Evolutionary conservation across 164 flowering plant species (phyloP).

Genomic region (Macadamia integrifolia): DNA sequence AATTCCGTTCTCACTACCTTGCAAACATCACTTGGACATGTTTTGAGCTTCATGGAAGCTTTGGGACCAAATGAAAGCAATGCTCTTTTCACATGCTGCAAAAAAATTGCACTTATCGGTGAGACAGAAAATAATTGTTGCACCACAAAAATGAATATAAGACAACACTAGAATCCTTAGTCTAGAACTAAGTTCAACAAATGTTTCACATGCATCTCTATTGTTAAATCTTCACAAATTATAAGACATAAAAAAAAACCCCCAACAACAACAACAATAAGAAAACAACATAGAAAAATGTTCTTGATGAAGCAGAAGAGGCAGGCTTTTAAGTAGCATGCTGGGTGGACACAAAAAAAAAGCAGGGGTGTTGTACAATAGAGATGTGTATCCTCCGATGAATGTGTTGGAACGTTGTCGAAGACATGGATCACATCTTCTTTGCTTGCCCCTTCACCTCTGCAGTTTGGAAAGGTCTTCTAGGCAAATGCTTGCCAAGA

Average conservation of each 20-base stretch:
- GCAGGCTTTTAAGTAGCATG: too few species aligned
- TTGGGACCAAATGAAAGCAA: slow-evolving; percentile 92
- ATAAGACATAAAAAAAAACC: background rate
- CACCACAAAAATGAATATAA: background rate
- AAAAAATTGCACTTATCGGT: background rate
- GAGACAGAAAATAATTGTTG: background rate
- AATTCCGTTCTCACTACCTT: slow-evolving; percentile 44
- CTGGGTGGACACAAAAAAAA: too few species aligned
- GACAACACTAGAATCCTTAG: background rate
- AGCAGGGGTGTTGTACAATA: too few species aligned
- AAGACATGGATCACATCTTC: too few species aligned
- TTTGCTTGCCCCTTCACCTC: too few species aligned
- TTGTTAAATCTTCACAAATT: background rate
- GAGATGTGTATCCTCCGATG: too few species aligned
- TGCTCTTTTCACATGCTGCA: slow-evolving; percentile 90
- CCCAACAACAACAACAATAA: background rate
- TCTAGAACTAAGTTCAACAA: background rate
- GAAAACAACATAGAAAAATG: background rate
- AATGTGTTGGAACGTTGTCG: too few species aligned
- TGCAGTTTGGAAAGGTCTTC: too few species aligned
- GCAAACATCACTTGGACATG: slow-evolving; percentile 71
- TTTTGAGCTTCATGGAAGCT: slow-evolving; percentile 65
- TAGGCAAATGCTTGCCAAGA: too few species aligned
- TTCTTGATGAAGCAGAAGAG: background rate
- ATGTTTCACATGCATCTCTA: background rate